phyloP scores from a whole-genome alignment of 371 early-diverging fungal species.

The Gilbertella persicaria region DNA sequence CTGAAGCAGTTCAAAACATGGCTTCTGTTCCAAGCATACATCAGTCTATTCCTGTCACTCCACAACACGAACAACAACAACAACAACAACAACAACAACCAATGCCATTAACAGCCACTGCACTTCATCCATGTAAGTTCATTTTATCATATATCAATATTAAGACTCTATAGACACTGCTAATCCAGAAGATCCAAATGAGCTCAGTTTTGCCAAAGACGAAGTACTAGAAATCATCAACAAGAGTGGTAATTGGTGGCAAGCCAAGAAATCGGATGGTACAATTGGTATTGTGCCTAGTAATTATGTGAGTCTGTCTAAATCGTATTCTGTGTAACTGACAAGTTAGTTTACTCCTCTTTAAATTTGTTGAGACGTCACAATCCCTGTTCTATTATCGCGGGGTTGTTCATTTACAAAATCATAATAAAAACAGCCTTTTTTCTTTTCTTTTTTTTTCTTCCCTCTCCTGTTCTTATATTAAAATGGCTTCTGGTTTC shows the following conservation, averaged over 20 bases:
- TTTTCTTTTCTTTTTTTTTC: background rate
- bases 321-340: no score
- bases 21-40: slow-evolving; percentile 11
- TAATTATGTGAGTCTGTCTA: slow-evolving; percentile 67
- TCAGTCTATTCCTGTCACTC: background rate
- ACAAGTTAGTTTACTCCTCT: no score
- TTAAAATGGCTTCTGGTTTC: slow-evolving; percentile 48
- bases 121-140: slow-evolving; percentile 26
- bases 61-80: background rate
- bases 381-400: background rate
- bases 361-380: no score
- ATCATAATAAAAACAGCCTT: background rate
- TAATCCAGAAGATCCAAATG: slow-evolving; percentile 88
- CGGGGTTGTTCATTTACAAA: background rate
- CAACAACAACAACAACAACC: background rate
- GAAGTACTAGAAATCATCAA: slow-evolving; percentile 85
- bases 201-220: slow-evolving; percentile 83
- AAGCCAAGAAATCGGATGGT: slow-evolving; percentile 82
- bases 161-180: slow-evolving; percentile 62
- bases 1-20: slow-evolving; percentile 11
- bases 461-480: slow-evolving; percentile 2
- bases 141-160: background rate
- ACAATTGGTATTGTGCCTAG: slow-evolving; percentile 90
- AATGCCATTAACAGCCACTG: slow-evolving; percentile 13
- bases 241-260: slow-evolving; percentile 96